Conservation (phyloP, 495 filamentous ascomycete genomes). For the Tuber magnatum region DNA sequence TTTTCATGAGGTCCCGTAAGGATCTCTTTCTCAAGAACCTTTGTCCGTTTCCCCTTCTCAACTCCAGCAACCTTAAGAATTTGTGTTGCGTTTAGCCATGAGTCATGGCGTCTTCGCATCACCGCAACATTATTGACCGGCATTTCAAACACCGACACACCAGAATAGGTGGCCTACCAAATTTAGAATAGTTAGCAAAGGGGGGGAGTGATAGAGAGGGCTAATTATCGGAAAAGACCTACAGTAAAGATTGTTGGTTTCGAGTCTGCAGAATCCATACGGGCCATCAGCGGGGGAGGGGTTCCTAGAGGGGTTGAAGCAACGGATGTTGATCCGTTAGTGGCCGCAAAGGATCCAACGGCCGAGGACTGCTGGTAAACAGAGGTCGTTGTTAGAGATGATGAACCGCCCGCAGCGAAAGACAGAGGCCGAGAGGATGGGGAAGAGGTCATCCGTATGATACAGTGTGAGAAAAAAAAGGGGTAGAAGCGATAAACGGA, state of each 20-base stretch:
- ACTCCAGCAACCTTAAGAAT: conserved; percentile 94
- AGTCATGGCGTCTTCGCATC: conserved; percentile 87
- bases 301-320: conserved; percentile 52
- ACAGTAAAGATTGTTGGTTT: conserved; percentile 38
- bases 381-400: conserved; percentile 41
- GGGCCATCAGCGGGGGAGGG: conserved; percentile 42
- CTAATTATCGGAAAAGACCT: conserved; percentile 7
- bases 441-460: conserved; percentile 42
- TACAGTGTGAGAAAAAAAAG: conserved; percentile 42
- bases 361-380: conserved; percentile 43
- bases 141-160: conserved; percentile 94
- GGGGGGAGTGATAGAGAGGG: conserved; percentile 11
- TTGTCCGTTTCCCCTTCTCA: conserved; percentile 92
- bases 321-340: conserved; percentile 46
- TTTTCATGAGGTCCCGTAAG: conserved; percentile 93
- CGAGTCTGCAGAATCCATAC: conserved; percentile 40
- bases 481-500: conserved; percentile 14
- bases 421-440: conserved; percentile 33
- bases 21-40: conserved; percentile 96
- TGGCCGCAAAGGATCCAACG: conserved; percentile 49
- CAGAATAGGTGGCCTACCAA: conserved; percentile 81
- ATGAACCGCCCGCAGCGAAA: conserved; percentile 42
- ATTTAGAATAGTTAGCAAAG: conserved; percentile 6
- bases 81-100: conserved; percentile 91
- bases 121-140: conserved; percentile 83